These are phyloP conservation scores for Achaetomiella virescens DNA, from an alignment of 495 filamentous ascomycete species.

Conservation along the genomic window DNA sequence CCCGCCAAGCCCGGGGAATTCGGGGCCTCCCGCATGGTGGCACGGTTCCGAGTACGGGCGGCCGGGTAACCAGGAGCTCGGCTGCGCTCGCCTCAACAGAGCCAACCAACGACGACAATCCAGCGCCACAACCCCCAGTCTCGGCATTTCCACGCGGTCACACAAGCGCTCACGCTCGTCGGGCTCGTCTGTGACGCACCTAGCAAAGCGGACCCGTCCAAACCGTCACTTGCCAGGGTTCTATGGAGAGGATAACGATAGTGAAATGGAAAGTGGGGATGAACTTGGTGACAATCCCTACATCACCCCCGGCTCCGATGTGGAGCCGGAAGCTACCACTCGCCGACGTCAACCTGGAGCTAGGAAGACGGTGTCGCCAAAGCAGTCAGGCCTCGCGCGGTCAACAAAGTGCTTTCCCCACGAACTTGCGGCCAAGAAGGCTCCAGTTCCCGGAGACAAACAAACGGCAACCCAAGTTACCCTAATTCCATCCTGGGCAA, in stretches of 20 bases:
- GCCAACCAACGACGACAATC: neutral
- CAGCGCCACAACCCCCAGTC: neutral
- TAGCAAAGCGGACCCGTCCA: too few species aligned
- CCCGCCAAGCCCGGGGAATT: constrained; percentile 20
- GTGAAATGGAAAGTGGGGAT: constrained; percentile 8
- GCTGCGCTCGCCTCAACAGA: constrained; percentile 3
- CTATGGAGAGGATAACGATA: constrained; percentile 21
- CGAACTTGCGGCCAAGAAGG: neutral
- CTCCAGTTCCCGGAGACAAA: neutral
- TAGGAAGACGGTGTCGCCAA: neutral
- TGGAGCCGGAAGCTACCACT: constrained; percentile 1
- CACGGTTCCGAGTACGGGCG: constrained; percentile 8
- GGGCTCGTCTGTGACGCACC: too few species aligned
- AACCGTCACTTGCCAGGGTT: constrained; percentile 19
- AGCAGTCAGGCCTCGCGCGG: neutral
- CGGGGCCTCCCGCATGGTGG: constrained; percentile 14
- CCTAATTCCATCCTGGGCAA: constrained; percentile 59
- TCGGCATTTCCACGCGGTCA: neutral
- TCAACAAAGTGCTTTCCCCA: neutral
- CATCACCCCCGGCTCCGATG: constrained; percentile 4
- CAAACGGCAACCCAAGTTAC: constrained; percentile 1
- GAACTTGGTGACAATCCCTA: neutral
- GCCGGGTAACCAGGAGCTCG: constrained; percentile 21
- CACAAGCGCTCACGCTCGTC: constrained; percentile 13
- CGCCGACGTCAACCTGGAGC: neutral